Base-by-base conservation (phyloP, 2,329 filamentous ascomycete species). In the Gnomoniopsis smithogilvyi region DNA sequence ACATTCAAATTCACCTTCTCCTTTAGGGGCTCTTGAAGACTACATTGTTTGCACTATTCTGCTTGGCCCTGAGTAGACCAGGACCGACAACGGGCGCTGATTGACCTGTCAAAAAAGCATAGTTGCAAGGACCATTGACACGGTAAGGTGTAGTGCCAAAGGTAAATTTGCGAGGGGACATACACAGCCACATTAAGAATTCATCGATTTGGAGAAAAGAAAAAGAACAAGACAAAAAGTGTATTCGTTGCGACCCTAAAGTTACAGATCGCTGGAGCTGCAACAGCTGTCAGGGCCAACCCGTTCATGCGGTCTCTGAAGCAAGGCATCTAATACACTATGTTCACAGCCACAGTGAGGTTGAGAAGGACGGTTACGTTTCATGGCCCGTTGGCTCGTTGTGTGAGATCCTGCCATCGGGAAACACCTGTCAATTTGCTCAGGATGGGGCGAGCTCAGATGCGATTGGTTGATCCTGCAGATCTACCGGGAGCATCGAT, bases 401-500 rank as follows among this genome's bases (percentile, higher is more conserved):
- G 17, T 10, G 43, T 45, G 43, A 45, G 43, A 45, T 41, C 17
- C 19, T 47, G 45, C 45, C 45, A 24, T 47, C 21, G 21, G 45
- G 45, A 47, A 47, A 47, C 45, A 56, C 57, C 50, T 60, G 56
- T 56, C 56, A 62, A 59, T 26, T 36, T 38, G 34, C 53, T 36
- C 50, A 47, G 48, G 48, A 41, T 47, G 59, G 49, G 50, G 48
- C 53, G 38, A 46, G 21, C 52, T 17, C 21, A 60, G 49, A 60
- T 62, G 59, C 53, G 56, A 62, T 62, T 62, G 60, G 60, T n/a
- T 30, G 52, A 54, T 49, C 45, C 56, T 54, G 57, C 60, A 62
- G 60, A 62, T 62, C 60, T 62, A 57, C 60, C 60, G 60, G 60
- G 60, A 59, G 54, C 52, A 58, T 56, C 60, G 57, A 58, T 58